phyloP scores from a whole-genome alignment of 352 stramenopile species.

The Pythium angustatum region DNA sequence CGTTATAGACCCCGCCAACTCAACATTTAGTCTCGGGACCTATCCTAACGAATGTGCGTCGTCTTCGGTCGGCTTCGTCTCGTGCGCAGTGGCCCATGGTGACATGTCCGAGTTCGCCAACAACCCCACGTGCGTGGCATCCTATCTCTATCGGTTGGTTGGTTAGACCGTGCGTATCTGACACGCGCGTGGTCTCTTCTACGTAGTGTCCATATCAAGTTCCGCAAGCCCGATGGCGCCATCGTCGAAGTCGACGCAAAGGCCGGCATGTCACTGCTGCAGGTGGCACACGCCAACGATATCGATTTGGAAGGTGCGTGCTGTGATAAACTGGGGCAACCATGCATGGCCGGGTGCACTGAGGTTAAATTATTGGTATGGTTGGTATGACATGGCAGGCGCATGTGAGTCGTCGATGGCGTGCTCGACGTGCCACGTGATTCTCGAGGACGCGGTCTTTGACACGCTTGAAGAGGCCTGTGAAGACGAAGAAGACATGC shows the following conservation, averaged over 20 bases:
- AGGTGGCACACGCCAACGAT: slow-evolving; percentile 92
- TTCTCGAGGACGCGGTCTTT: slow-evolving; percentile 93
- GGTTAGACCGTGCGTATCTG: no score
- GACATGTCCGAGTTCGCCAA: slow-evolving; percentile 58
- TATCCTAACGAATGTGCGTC: background rate
- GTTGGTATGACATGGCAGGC: slow-evolving; percentile 41
- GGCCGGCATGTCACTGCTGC: slow-evolving; percentile 85
- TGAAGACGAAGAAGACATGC: slow-evolving; percentile 99
- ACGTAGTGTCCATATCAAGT: slow-evolving; percentile 78
- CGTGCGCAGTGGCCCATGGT: slow-evolving; percentile 39
- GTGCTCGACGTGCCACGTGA: slow-evolving; percentile 98
- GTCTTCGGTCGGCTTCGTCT: slow-evolving; percentile 11
- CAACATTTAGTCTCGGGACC: no score
- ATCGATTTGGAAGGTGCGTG: slow-evolving; percentile 91
- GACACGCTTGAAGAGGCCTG: slow-evolving; percentile 88
- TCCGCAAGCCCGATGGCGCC: slow-evolving; percentile 62
- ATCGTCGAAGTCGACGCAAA: slow-evolving; percentile 68
- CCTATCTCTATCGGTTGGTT: background rate
- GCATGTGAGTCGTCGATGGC: slow-evolving; percentile 95
- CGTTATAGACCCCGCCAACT: no score
- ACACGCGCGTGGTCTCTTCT: background rate
- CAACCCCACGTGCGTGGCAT: slow-evolving; percentile 56
- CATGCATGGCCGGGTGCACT: background rate
- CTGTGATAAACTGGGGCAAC: background rate
- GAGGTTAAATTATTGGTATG: no score